Base-by-base conservation (phyloP, 768 basidiomycete genomes). In the Tephrocybe sp. region DNA sequence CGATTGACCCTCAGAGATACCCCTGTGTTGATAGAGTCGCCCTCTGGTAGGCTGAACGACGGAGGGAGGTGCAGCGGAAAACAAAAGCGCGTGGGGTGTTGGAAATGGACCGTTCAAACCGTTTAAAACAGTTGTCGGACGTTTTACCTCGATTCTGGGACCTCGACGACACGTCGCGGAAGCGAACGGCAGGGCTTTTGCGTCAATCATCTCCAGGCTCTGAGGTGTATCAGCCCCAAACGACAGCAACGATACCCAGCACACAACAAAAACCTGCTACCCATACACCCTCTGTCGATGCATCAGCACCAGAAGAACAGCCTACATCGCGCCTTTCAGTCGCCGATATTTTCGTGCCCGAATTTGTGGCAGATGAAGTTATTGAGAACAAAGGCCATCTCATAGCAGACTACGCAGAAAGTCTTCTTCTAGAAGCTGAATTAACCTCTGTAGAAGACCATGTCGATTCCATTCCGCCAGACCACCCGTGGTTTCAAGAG, bases 51-150 rank as follows among this genome's bases (percentile, higher is more conserved):
- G 61, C 70, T 25, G 75, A 79, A 54, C 76, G 88, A 40, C 69
- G 88, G 44, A 75, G 72, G 49, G 72, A 77, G 44, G 71, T 71
- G 5, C 78, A 78, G 40, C 70, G 67, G 19, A 62, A 82, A 32
- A 69, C 79, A 7, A 58, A 65, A 8, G 72, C 76, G 6, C 80
- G 88, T 42, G 80, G 79, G 8, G 63, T 66, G 9, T 72, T 89
- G 16, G 88, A 91, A 63, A 58, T 64, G 15, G 76, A 77, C 22
- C 81, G 88, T 47, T 69, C 82, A 32, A 62, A 72, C 45, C 76
- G 88, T 38, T 70, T 91, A 2, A 64, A 66, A 22, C 70, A 69
- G 35, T 57, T 82, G 38, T 68, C 69, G 30, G 62, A 59, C 31
- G 64, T 76, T 4, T 60, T 82, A 22, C 55, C 68, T 9, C 64